Base-by-base conservation (phyloP, 2,329 filamentous ascomycete species). In the Cladosporium sp. region DNA sequence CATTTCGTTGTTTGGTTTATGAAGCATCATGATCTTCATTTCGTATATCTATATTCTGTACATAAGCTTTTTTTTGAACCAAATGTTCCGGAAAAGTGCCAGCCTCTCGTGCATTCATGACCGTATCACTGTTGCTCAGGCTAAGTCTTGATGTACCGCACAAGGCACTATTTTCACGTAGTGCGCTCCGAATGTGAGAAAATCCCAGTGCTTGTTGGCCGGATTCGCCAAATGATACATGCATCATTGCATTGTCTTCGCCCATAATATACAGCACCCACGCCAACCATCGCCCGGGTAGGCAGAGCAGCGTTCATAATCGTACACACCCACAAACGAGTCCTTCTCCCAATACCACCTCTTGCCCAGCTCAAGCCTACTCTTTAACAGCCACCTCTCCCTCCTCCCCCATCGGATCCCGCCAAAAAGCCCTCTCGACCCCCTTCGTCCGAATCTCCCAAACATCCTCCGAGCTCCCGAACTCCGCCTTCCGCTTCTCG, bases 381-480 rank as follows among this genome's bases (percentile, higher is more conserved):
- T 43, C 48, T 14, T 50, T 50, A 18, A 50, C 18, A 50, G 48
- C 40, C n/a, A 50, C 61, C 31, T 54, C 63, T 57, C 70, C 65
- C 33, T 63, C 61, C 32, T 53, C 62, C 58, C 69, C 65, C 10
- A 38, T 40, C 16, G 66, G 67, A 58, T 71, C 63, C 46, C 55
- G 64, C 62, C 62, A 63, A 58, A 72, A 72, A 1, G 77, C 73
- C 52, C 72, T 74, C 59, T 72, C 70, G 5, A 92, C 72, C 58
- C 78, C 82, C 58, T 81, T 77, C 14, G 77, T 76, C 62, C 93
- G 81, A 52, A 84, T 77, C 68, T 85, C 81, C 93, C 93, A 98
- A 3, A 98, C 76, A 75, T 96, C 87, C 73, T 96, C 89, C 72
- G 89, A 95, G 67, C 83, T 95, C 81, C 1, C 82, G 82, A 11